Base-by-base conservation (phyloP, 2,329 filamentous ascomycete genomes). In the Alternaria atra region DNA sequence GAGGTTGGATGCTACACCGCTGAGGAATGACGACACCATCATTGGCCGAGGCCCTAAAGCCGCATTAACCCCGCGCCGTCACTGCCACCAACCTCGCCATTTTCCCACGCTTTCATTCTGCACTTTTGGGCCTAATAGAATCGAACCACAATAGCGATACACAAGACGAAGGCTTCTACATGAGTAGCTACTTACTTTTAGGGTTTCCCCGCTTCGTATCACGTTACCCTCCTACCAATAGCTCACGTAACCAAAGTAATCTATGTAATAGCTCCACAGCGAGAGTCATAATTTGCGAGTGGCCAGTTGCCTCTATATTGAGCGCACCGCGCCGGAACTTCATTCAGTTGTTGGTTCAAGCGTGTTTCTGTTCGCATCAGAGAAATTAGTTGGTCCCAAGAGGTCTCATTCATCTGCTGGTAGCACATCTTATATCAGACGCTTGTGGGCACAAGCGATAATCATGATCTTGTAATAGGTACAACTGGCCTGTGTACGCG, bases 11-110 rank as follows among this genome's bases (percentile, higher is more conserved):
- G 57, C n/a, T 37, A 30, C 17, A 15, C 37, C 17, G 25, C 58
- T 3, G 25, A 56, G 27, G 44, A 32, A 34, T 37, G 51, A 58
- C 44, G 51, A 42, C 40, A 54, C 32, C 55, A 27, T 52, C 42
- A 56, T 43, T 34, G 56, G 60, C 62, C 62, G 57, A 63, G 61
- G 61, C 42, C 35, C 20, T 30, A 46, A 15, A 48, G 46, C 46
- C 30, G 46, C 30, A 20, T 12, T 34, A 48, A 35, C 5, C 17
- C 30, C 6, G 1, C 6, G 35, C 17, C 30, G 12, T 9, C 20
- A 3, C 12, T 9, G 25, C 6, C 6, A 23, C 20, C 2, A 23
- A 34, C 46, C 17, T 10, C 39, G 17, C 39, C 39, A 20, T 20
- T 13, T 23, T 12, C 17, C 17, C n/a, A 10, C 17, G 17, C 39